phyloP scores from a whole-genome alignment of 768 basidiomycete species.

The Boletus rubropictus region DNA sequence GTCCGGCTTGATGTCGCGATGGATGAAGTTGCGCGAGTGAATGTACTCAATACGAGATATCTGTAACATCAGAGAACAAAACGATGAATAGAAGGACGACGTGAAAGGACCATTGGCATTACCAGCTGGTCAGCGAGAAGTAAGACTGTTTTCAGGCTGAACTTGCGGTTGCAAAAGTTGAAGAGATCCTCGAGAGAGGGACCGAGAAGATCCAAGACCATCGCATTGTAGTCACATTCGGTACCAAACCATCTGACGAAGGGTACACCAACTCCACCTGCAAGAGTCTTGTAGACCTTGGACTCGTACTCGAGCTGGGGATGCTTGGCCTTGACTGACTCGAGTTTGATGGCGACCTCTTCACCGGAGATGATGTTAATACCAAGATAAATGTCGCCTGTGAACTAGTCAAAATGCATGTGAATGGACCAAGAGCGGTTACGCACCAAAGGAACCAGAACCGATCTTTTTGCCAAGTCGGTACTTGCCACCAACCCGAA shows the following conservation, averaged over 20 bases:
- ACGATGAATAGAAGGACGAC: conserved; percentile 38
- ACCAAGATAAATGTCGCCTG: conserved; percentile 98
- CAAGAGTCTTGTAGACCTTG: conserved; percentile 94
- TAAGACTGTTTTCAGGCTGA: conserved; percentile 93
- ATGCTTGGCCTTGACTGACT: conserved; percentile 99
- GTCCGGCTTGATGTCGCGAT: conserved; percentile 98
- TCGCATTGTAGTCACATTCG: conserved; percentile 99
- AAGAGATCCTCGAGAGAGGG: conserved; percentile 88
- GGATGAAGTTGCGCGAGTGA: conserved; percentile 98
- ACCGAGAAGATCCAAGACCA: conserved; percentile 96
- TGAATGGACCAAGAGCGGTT: not conserved
- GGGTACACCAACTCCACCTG: conserved; percentile 97
- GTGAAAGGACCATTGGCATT: not conserved
- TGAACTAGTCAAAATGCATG: conserved; percentile 6
- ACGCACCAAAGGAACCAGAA: conserved; percentile 93
- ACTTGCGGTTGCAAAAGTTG: conserved; percentile 97
- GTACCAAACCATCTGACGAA: conserved; percentile 95
- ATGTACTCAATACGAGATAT: conserved; percentile 99
- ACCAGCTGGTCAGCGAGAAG: conserved; percentile 96
- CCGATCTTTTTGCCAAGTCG: conserved; percentile 99
- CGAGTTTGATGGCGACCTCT: conserved; percentile 99
- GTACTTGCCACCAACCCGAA: conserved; percentile 92
- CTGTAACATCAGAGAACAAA: conserved; percentile 36
- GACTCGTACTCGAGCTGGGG: conserved; percentile 99
- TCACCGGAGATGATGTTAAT: conserved; percentile 99